Evolutionary conservation across 2,329 filamentous ascomycete genomes (phyloP).

Genomic region (Aspergillus pseudonomiae): DNA sequence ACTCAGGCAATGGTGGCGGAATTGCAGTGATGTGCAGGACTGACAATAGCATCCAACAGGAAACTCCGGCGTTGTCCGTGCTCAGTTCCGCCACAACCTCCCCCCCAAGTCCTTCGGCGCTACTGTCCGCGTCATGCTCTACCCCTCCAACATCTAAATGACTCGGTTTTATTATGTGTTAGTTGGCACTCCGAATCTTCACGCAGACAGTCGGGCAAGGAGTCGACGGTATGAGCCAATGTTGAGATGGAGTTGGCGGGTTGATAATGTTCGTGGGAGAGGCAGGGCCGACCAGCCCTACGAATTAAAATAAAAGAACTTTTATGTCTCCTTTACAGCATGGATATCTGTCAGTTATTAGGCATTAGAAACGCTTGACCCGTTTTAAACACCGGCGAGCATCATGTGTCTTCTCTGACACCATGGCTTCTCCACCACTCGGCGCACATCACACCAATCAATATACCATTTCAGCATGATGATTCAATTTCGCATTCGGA

Average conservation of each 20-base stretch:
- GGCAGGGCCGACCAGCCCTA: conserved; percentile 42
- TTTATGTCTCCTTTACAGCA: conserved; percentile 31
- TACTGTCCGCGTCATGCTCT: conserved; percentile 95
- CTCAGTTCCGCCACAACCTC: conserved; percentile 95
- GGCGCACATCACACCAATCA: conserved; percentile 41
- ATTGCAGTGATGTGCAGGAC: not conserved
- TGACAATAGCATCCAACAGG: conserved; percentile 54
- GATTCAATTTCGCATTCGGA: not conserved
- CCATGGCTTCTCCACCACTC: conserved; percentile 36
- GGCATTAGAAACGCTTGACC: conserved; percentile 30
- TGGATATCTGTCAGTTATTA: conserved; percentile 31
- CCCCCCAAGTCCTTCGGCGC: conserved; percentile 96
- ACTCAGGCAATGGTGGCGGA: not conserved
- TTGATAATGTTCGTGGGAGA: conserved; percentile 46
- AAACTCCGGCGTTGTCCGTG: conserved; percentile 97
- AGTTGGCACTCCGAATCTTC: conserved; percentile 41
- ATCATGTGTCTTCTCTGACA: conserved; percentile 33
- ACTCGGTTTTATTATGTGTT: conserved; percentile 35
- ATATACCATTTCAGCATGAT: conserved; percentile 35
- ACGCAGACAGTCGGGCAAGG: conserved; percentile 42
- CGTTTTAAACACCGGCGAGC: conserved; percentile 24
- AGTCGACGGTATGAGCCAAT: conserved; percentile 42
- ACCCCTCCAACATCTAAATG: conserved; percentile 93
- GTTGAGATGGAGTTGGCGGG: conserved; percentile 44
- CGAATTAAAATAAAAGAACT: conserved; percentile 41